Conservation (phyloP, 2,329 filamentous ascomycete species). For the Alternaria infectoria region DNA sequence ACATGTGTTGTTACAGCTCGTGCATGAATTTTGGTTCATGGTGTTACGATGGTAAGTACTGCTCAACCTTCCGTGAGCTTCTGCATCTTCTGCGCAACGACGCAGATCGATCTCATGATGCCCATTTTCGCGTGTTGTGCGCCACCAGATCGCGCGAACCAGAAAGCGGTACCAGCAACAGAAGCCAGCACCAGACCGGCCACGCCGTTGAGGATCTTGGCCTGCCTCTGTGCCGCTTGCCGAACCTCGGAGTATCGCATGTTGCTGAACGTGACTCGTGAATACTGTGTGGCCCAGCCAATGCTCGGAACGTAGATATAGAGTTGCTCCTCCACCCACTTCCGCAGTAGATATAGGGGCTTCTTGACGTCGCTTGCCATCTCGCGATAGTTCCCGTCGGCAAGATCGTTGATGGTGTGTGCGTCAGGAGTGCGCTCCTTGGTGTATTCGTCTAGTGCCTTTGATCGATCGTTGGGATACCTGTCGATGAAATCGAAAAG, state of each 20-base stretch:
- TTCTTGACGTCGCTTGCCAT: conserved; percentile 89
- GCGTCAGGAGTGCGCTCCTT: conserved; percentile 76
- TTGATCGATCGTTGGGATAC: conserved; percentile 54
- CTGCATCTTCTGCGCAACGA: conserved; percentile 30
- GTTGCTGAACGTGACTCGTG: conserved; percentile 90
- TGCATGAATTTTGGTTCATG: neutral
- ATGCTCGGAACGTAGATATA: conserved; percentile 75
- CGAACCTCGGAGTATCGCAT: conserved; percentile 87
- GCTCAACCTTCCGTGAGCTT: conserved; percentile 12
- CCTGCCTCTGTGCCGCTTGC: conserved; percentile 62
- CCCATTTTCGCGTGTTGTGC: conserved; percentile 33
- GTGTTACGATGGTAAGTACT: neutral
- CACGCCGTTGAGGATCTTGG: conserved; percentile 38
- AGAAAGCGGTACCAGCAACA: conserved; percentile 21
- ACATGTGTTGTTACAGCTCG: neutral
- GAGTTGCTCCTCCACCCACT: conserved; percentile 83
- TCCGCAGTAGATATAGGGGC: conserved; percentile 77
- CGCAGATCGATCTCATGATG: conserved; percentile 35
- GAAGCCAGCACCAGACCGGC: conserved; percentile 31
- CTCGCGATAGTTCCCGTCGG: conserved; percentile 88
- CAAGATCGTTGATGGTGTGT: conserved; percentile 89
- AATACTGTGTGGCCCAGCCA: conserved; percentile 93
- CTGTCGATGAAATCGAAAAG: conserved; percentile 83
- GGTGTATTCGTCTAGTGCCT: conserved; percentile 76
- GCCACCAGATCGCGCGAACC: conserved; percentile 32